Conservation (phyloP, 2,329 filamentous ascomycete species). For the Penicillium sp. region DNA sequence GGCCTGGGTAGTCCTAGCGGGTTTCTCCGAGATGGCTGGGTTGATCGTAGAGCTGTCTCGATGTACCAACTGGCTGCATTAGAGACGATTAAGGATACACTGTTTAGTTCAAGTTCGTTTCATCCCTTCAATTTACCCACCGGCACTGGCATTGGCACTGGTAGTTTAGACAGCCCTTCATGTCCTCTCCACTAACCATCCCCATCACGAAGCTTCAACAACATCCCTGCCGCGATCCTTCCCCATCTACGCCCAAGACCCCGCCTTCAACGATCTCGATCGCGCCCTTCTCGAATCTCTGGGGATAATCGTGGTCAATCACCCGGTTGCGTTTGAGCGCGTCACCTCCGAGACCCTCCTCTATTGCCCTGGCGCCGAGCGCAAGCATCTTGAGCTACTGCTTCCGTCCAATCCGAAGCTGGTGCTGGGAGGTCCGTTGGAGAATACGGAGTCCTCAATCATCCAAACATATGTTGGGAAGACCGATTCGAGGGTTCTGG, state of each 20-base stretch:
- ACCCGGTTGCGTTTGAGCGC: conserved; percentile 58
- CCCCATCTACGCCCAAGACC: conserved; percentile 56
- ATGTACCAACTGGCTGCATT: conserved; percentile 48
- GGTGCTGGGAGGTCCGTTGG: conserved; percentile 59
- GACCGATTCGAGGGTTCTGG: conserved; percentile 31
- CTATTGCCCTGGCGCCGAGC: conserved; percentile 65
- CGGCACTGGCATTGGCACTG: too few species aligned
- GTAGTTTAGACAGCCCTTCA: too few species aligned
- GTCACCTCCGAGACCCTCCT: conserved; percentile 58
- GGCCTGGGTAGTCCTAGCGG: conserved; percentile 48
- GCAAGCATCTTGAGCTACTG: conserved; percentile 55
- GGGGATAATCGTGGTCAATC: conserved; percentile 43
- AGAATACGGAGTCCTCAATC: conserved; percentile 33
- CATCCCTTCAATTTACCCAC: too few species aligned
- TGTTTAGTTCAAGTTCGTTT: conserved; percentile 32
- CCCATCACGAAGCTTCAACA: neutral
- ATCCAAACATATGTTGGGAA: conserved; percentile 25
- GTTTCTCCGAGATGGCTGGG: conserved; percentile 47
- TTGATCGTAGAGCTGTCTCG: conserved; percentile 45
- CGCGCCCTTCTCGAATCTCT: conserved; percentile 39
- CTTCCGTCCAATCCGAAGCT: conserved; percentile 56
- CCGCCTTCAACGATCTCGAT: conserved; percentile 57
- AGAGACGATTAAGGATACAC: conserved; percentile 30
- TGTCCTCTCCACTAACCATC: neutral
- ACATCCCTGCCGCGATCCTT: neutral